Evolutionary conservation across 495 filamentous ascomycete species (phyloP), one percentile per base, ranked within the genome.

Genomic region (Thermothielavioides terrestris): DNA sequence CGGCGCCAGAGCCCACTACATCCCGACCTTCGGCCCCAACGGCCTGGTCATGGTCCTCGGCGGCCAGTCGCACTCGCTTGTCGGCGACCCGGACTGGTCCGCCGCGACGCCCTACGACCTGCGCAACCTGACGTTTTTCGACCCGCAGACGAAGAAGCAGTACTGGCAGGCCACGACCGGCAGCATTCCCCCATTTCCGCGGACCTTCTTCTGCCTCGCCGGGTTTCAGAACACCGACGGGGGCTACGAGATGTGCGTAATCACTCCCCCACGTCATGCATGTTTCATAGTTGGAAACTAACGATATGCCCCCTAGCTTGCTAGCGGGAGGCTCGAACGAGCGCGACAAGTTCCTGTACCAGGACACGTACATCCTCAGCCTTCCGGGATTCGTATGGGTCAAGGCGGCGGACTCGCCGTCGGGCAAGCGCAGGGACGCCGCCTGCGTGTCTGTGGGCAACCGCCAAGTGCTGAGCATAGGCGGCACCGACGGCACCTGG

Each of bases 341-440:
- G 9, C 39, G 51, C 1, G 39, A 43, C 17, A 47, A 49, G 4
- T 48, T 26, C 11, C 23, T 46, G 0, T 58, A 64, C 26, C 32
- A 56, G 1, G 65, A 69, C 22, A 58, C 70, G 6, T 64, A 68
- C 38, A 58, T 77, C 14, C 61, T 75, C 11, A 69, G 66, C 35
- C 49, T 77, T 2, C 73, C 72, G 0, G 71, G 69, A n/a, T 77
- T 75, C 37, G 53, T 63, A 28, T 75, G 73, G 63, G 63, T 68
- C 20, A 56, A 58, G 28, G 59, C 62, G 2, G 20, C 45, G 4
- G 42, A 61, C 4, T 25, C 42, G 4, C 38, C 53, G 0, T 63
- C 53, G 1, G 62, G 63, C 4, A 40, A 45, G 18, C 61, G 68
- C 0, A 57, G 54, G 4, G 53, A 60, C 10, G 59, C 64, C 21